Conservation (phyloP, 306 rosid species). For the Casuarina cunninghamiana region DNA sequence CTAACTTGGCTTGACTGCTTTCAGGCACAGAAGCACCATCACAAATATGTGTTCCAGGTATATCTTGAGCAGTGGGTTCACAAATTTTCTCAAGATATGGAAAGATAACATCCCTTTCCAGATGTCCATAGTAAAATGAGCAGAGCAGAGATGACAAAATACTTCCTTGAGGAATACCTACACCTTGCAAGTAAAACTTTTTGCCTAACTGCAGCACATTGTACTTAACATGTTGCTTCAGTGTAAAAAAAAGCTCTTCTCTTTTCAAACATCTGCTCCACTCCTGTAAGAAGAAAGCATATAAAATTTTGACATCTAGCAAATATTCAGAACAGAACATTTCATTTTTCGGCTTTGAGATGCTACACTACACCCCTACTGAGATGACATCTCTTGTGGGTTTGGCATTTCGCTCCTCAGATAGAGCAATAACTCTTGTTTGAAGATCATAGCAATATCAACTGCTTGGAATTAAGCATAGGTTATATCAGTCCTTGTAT, state of each 20-base stretch:
- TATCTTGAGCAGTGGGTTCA: constrained; percentile 28
- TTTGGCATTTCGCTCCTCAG: not conserved
- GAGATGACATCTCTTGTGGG: not conserved
- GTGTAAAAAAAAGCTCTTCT: constrained; percentile 34
- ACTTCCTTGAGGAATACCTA: constrained; percentile 95
- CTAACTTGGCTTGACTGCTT: constrained; percentile 16
- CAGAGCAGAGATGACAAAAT: constrained; percentile 83
- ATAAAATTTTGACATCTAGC: not conserved
- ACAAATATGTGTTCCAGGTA: constrained; percentile 5
- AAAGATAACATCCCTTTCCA: constrained; percentile 65
- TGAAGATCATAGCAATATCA: not conserved
- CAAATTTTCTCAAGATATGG: constrained; percentile 61
- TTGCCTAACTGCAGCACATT: constrained; percentile 74
- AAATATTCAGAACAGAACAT: not conserved
- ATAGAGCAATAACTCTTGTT: not conserved
- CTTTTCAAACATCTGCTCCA: constrained; percentile 41
- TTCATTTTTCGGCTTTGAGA: not conserved
- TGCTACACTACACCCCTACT: not conserved
- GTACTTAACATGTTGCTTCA: constrained; percentile 67
- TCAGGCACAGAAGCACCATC: constrained; percentile 22
- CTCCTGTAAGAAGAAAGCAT: constrained; percentile 42
- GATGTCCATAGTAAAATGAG: constrained; percentile 72
- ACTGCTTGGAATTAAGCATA: not conserved
- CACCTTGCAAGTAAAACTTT: constrained; percentile 69
- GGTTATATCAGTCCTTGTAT: not conserved